These are phyloP conservation scores for Emmonsiellopsis sp. DNA, from an alignment of 2,329 filamentous ascomycete species.

Conservation along the genomic window DNA sequence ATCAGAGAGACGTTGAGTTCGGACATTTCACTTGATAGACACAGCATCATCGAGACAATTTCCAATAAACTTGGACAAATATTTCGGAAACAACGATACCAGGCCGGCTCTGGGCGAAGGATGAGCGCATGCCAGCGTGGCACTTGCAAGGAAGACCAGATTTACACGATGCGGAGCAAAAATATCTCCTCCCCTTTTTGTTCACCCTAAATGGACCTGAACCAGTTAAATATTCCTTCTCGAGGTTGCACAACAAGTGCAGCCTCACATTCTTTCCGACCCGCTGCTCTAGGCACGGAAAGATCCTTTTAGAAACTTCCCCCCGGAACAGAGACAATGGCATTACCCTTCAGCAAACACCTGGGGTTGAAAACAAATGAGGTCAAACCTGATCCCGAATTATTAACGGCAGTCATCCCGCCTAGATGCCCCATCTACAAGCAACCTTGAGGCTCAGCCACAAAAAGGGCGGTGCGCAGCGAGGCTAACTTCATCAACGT, in stretches of 20 bases:
- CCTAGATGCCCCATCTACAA: neutral
- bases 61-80: neutral
- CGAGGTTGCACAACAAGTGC: too few species aligned
- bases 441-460: neutral
- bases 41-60: neutral
- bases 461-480: neutral
- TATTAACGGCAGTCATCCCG: too few species aligned
- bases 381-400: too few species aligned
- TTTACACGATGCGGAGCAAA: neutral
- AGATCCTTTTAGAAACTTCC: too few species aligned
- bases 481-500: neutral
- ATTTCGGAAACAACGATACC: neutral
- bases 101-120: neutral
- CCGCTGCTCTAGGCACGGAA: too few species aligned
- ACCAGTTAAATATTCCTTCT: too few species aligned
- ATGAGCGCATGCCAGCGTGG: slow-evolving; percentile 1
- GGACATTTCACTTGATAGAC: neutral
- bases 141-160: neutral
- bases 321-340: too few species aligned
- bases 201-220: too few species aligned
- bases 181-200: neutral
- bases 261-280: too few species aligned
- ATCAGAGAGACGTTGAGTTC: neutral
- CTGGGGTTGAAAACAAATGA: too few species aligned
- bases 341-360: too few species aligned